phyloP scores from a whole-genome alignment of 805 yeast genomes.

The Ogataea chonburiensis region DNA sequence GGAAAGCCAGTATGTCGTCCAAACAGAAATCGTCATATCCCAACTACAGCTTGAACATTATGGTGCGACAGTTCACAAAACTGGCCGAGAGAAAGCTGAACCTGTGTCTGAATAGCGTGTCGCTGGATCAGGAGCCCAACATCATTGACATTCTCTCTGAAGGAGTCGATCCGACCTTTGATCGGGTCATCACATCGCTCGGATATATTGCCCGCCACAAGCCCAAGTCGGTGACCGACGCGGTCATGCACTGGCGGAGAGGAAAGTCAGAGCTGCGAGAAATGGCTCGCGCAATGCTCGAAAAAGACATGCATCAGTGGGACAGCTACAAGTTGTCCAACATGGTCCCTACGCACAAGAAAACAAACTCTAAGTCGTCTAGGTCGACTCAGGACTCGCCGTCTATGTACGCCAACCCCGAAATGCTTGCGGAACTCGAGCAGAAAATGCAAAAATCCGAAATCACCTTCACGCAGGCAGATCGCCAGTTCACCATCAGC shows the following conservation, averaged over 20 bases:
- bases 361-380: conserved; percentile 26
- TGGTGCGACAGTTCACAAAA: conserved; percentile 93
- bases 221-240: conserved; percentile 95
- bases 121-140: conserved; percentile 73
- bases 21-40: conserved; percentile 55
- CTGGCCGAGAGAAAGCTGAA: conserved; percentile 87
- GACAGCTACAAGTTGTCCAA: conserved; percentile 20
- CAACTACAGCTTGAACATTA: conserved; percentile 89
- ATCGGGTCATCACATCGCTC: conserved; percentile 76
- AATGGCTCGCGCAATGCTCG: conserved; percentile 54
- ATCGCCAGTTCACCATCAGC: conserved; percentile 79
- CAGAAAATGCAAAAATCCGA: conserved; percentile 42
- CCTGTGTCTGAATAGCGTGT: conserved; percentile 60
- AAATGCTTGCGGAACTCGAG: conserved; percentile 23
- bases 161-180: conserved; percentile 85
- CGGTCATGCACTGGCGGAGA: conserved; percentile 98
- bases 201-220: conserved; percentile 88
- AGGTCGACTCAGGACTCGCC: conserved; percentile 16
- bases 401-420: conserved; percentile 11
- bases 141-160: conserved; percentile 75
- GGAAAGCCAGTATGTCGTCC: conserved; percentile 46
- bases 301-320: conserved; percentile 34
- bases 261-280: conserved; percentile 85
- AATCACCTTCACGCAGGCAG: conserved; percentile 77
- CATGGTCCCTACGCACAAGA: conserved; percentile 21